Evolutionary conservation across 208 protist genomes (phyloP).

Genomic region (Acanthamoeba quina): DNA sequence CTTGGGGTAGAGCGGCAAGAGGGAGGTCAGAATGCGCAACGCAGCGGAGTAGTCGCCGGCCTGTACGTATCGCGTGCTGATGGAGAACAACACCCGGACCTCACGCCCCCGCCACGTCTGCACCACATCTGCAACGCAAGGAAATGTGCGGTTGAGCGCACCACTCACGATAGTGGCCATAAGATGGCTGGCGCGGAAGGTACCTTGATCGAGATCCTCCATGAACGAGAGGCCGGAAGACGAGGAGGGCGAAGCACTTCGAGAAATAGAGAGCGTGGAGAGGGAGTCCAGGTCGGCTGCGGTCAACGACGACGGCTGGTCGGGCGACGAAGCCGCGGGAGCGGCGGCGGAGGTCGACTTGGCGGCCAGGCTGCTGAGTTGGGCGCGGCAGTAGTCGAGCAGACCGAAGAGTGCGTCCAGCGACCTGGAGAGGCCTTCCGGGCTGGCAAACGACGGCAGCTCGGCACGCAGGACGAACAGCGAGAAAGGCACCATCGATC

Average conservation of each 20-base stretch:
- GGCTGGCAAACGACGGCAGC: constrained; percentile 41
- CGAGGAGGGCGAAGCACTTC: not conserved
- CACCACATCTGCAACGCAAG: not conserved
- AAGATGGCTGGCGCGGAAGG: not conserved
- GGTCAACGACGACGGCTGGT: not conserved
- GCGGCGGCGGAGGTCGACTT: not conserved
- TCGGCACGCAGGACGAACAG: constrained; percentile 42
- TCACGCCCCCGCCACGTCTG: constrained; percentile 60
- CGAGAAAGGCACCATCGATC: constrained; percentile 60
- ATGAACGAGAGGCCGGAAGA: not conserved
- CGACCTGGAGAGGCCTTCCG: not conserved
- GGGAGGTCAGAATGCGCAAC: constrained; percentile 9
- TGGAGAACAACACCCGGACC: constrained; percentile 67
- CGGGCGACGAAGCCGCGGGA: not conserved
- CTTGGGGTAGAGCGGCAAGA: constrained; percentile 6
- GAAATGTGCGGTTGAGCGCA: not conserved
- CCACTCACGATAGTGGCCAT: not conserved
- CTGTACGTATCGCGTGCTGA: constrained; percentile 40
- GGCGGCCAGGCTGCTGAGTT: not conserved
- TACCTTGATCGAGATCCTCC: constrained; percentile 46
- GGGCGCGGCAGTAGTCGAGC: constrained; percentile 15
- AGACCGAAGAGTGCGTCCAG: constrained; percentile 40
- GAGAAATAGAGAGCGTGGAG: constrained; percentile 9
- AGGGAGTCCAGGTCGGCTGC: constrained; percentile 17
- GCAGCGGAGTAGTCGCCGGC: constrained; percentile 22